Base-by-base conservation (phyloP, 2,329 filamentous ascomycete species). In the Cordyceps farinosa region DNA sequence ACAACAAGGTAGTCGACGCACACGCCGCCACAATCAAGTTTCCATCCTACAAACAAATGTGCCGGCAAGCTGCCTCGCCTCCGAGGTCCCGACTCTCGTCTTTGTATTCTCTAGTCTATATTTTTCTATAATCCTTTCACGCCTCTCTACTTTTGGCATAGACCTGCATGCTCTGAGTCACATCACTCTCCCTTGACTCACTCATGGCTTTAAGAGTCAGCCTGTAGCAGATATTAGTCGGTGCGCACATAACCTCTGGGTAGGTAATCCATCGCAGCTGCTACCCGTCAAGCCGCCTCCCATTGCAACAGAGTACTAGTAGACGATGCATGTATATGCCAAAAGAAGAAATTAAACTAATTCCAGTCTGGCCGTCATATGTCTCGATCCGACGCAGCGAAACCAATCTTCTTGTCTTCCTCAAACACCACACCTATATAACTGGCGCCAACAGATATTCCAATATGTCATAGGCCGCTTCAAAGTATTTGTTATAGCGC, bases 391-490 rank as follows among this genome's bases (percentile, higher is more conserved):
- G 22, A 36, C 32, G 7, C 2, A 17, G 13, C 15, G 17, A 10
- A 22, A 32, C 22, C 34, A 40, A 57, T 27, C 8, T n/a, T 5
- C 22, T 8, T 15, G 17, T 15, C 29, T 38, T 38, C 32, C 22
- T 38, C 27, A 40, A 61, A 53, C 38, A 38, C 30, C 52, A 30
- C 30, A 36, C 34, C 67, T 65, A 87, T 22, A 87, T 65, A 5
- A 80, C 80, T 22, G 82, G 80, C 11, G 78, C 73, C 29, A 87
- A 70, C 52, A 83, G 80, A 67, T 83, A 83, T 60, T 81, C 79
- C 38, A 88, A 68, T 44, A 87, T 78, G 10, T 78, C 74, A 65
- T 88, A 87, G 10, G 80, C 80, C 56, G 85, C 69, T 50, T 76
- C 73, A 48, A 84, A 75, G 65, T 82, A 85, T 29, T 67, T 67